A percentile compares a stretch with the other conserved stretches of the same genome.
Evolutionary conservation across 2,329 filamentous ascomycete species (phyloP).

Genomic region (Fusarium longipes): DNA sequence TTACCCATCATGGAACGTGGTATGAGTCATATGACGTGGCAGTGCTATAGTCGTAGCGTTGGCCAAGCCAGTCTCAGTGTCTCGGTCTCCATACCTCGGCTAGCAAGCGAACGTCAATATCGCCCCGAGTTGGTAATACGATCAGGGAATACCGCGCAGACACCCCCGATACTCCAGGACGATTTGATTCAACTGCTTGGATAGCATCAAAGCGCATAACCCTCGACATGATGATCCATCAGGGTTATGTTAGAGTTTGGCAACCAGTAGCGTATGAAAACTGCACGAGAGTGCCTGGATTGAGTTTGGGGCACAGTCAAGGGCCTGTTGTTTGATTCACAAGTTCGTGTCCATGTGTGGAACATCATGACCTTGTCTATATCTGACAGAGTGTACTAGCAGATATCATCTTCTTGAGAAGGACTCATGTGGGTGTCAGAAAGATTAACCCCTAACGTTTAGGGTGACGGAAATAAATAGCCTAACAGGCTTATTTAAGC

Average conservation of each 20-base stretch:
- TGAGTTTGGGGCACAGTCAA: not conserved
- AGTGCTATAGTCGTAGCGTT: not conserved
- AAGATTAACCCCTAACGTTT: no score
- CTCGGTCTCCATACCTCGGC: conserved; percentile 14
- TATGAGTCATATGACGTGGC: not conserved
- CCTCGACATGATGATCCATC: not conserved
- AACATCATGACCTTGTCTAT: not conserved
- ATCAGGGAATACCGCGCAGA: not conserved
- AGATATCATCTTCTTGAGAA: not conserved
- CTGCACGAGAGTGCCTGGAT: not conserved
- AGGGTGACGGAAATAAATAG: no score
- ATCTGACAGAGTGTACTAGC: not conserved
- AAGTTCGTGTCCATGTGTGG: not conserved
- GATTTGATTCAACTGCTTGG: not conserved
- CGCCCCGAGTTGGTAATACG: not conserved
- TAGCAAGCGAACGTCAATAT: not conserved
- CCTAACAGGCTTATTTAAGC: no score
- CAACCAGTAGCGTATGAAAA: not conserved
- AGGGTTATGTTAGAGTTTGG: not conserved
- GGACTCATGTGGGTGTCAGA: no score
- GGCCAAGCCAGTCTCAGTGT: not conserved
- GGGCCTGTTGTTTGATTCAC: not conserved
- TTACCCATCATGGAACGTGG: not conserved
- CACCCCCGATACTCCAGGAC: not conserved
- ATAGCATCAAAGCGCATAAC: conserved; percentile 3